Evolutionary conservation across 768 basidiomycete genomes (phyloP).

Genomic region (Tylopilus subfusipes): DNA sequence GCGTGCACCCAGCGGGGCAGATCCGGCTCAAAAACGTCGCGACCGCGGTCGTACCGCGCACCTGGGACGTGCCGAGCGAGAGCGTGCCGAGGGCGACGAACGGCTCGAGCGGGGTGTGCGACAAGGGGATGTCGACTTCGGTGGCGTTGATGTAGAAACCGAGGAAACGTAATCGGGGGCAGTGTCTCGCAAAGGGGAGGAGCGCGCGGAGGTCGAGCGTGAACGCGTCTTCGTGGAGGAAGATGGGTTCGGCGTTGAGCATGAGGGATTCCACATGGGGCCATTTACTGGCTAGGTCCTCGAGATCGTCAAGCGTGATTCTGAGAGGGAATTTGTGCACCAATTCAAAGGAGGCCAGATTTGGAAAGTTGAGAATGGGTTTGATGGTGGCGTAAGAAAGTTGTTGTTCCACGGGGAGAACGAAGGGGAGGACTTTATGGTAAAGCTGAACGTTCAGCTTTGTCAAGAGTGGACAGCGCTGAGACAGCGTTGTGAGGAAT

Average conservation of each 20-base stretch:
- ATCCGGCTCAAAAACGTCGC: slow-evolving; percentile 54
- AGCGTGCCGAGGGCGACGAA: slow-evolving; percentile 28
- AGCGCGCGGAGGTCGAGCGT: slow-evolving; percentile 38
- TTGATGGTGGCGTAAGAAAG: slow-evolving; percentile 36
- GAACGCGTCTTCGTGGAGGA: slow-evolving; percentile 10
- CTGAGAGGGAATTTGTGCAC: slow-evolving; percentile 29
- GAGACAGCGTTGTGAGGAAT: slow-evolving; percentile 43
- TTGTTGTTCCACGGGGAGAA: slow-evolving; percentile 21
- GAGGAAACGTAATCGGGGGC: slow-evolving; percentile 35
- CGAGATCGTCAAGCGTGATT: slow-evolving; percentile 42
- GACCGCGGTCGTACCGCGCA: slow-evolving; percentile 40
- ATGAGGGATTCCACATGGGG: slow-evolving; percentile 42
- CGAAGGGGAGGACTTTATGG: slow-evolving; percentile 12
- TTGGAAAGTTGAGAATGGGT: slow-evolving; percentile 33
- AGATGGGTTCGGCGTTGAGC: slow-evolving; percentile 47
- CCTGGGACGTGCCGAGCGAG: slow-evolving; percentile 49
- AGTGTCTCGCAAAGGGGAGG: slow-evolving; percentile 39
- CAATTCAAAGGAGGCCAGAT: slow-evolving; percentile 33
- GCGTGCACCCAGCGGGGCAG: slow-evolving; percentile 39
- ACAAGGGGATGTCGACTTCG: slow-evolving; percentile 15
- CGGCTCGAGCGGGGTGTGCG: slow-evolving; percentile 6
- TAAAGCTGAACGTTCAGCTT: slow-evolving; percentile 40
- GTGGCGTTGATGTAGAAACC: slow-evolving; percentile 39
- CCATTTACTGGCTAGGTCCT: slow-evolving; percentile 43
- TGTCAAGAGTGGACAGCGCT: slow-evolving; percentile 47